Conservation (phyloP, 1,139 yeast species). For the Scheffersomyces quercinus region DNA sequence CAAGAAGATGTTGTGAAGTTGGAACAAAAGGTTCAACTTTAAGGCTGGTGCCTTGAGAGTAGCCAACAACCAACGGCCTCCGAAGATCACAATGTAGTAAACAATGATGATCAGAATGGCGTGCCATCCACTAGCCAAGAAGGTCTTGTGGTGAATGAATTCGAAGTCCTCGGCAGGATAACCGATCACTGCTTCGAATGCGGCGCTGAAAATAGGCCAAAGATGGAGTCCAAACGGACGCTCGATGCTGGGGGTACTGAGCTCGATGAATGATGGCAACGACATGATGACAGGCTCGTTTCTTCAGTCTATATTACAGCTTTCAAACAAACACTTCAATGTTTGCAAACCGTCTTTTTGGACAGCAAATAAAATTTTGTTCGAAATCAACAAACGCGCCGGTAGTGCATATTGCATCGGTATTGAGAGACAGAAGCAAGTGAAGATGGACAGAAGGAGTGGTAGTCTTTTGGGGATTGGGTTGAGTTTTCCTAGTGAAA, state of each 20-base stretch:
- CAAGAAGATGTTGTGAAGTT: slow-evolving; percentile 77
- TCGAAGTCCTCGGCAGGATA: slow-evolving; percentile 73
- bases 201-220: slow-evolving; percentile 81
- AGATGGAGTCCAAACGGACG: slow-evolving; percentile 87
- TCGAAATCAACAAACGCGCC: slow-evolving; percentile 2
- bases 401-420: not conserved
- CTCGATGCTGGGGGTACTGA: slow-evolving; percentile 59
- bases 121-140: slow-evolving; percentile 66
- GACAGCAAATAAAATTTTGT: too few species aligned
- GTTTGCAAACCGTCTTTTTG: too few species aligned
- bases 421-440: not conserved
- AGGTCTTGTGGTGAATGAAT: slow-evolving; percentile 66
- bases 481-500: too few species aligned
- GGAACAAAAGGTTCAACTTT: slow-evolving; percentile 62
- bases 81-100: slow-evolving; percentile 81
- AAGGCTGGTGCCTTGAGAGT: slow-evolving; percentile 59
- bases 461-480: not conserved
- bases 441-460: too few species aligned
- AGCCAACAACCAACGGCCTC: slow-evolving; percentile 60
- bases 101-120: slow-evolving; percentile 62
- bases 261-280: slow-evolving; percentile 11
- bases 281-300: slow-evolving; percentile 1
- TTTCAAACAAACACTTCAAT: too few species aligned
- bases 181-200: slow-evolving; percentile 53
- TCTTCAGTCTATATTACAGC: too few species aligned